Evolutionary conservation across 352 stramenopile genomes (phyloP).

Genomic region (Phytophthora pinifolia): DNA sequence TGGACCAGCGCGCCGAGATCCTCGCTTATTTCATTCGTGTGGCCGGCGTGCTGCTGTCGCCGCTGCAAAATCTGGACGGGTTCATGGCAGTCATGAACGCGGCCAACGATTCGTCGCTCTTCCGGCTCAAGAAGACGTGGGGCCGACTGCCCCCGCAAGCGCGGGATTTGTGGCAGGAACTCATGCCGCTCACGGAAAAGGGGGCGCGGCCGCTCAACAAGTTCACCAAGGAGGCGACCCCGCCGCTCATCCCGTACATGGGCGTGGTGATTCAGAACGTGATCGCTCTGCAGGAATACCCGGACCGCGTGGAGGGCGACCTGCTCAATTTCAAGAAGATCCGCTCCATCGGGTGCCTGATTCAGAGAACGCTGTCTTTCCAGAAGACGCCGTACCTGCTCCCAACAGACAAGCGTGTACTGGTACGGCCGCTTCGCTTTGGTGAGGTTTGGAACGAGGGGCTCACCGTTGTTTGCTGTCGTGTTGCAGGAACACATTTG

Average conservation of each 20-base stretch:
- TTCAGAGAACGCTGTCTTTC: slow-evolving; percentile 58
- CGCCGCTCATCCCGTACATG: slow-evolving; percentile 82
- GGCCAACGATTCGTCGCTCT: slow-evolving; percentile 85
- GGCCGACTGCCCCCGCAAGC: slow-evolving; percentile 61
- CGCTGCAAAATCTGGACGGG: slow-evolving; percentile 85
- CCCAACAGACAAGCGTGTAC: slow-evolving; percentile 71
- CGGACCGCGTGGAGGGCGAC: slow-evolving; percentile 70
- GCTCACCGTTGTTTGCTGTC: background rate
- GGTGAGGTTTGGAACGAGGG: background rate
- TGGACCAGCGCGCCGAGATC: slow-evolving; percentile 79
- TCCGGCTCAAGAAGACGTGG: slow-evolving; percentile 89
- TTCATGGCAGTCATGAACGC: slow-evolving; percentile 92
- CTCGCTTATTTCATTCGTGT: slow-evolving; percentile 87
- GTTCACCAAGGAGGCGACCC: slow-evolving; percentile 67
- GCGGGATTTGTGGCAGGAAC: slow-evolving; percentile 79
- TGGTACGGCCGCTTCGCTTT: slow-evolving; percentile 50
- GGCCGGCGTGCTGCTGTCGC: slow-evolving; percentile 67
- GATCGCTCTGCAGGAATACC: slow-evolving; percentile 81
- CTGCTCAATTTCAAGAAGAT: slow-evolving; percentile 91
- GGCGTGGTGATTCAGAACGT: slow-evolving; percentile 87
- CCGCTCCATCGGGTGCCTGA: slow-evolving; percentile 62
- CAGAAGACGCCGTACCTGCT: slow-evolving; percentile 83
- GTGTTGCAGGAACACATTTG: slow-evolving; percentile 71
- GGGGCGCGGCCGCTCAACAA: slow-evolving; percentile 78
- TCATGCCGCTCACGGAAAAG: slow-evolving; percentile 84